Evolutionary conservation across 2,329 filamentous ascomycete genomes (phyloP), one percentile per base, ranked within the genome.

Genomic region (Pseudogymnoascus sp.): DNA sequence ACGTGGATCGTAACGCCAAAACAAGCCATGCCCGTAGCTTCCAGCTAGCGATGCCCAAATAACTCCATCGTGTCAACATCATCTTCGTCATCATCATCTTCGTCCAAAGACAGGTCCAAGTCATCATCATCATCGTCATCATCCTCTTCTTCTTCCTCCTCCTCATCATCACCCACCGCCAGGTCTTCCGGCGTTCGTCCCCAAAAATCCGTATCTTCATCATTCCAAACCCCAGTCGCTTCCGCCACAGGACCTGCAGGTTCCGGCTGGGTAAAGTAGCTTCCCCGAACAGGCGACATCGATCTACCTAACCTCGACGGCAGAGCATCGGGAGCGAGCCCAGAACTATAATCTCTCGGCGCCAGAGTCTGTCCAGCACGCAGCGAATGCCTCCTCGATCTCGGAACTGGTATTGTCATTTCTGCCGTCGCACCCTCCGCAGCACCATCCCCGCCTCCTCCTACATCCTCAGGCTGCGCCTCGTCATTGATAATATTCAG

Each of bases 401-500:
- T 42, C 12, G 58, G 62, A 1, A 65, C 63, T 13, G 65, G 37
- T 29, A 39, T 60, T 8, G 61, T 25, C 10, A 18, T 60, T 58
- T 70, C 68, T 42, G 64, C 59, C 35, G 52, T 62, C 33, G 60
- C 42, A 39, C 64, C 60, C 45, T 67, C 63, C 36, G 64, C 18
- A 58, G 64, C 18, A 31, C 66, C 39, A 25, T 63, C 61, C 42
- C 63, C 65, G 9, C 69, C 65, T 15, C 62, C 39, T 58, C 70
- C 70, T 58, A 63, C 64, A 21, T 27, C 67, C 36, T 69, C 68
- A 42, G 65, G 64, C 10, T 35, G 35, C 18, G 67, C 64, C 33
- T 70, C 70, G 21, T 71, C 72, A 21, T 83, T 82, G 31, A 85
- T 75, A 39, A 88, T 83, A 62, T 83, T 82, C 27, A 88, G 73